Conservation (phyloP, 164 flowering plant species). For the Euptelea pleiosperma region DNA sequence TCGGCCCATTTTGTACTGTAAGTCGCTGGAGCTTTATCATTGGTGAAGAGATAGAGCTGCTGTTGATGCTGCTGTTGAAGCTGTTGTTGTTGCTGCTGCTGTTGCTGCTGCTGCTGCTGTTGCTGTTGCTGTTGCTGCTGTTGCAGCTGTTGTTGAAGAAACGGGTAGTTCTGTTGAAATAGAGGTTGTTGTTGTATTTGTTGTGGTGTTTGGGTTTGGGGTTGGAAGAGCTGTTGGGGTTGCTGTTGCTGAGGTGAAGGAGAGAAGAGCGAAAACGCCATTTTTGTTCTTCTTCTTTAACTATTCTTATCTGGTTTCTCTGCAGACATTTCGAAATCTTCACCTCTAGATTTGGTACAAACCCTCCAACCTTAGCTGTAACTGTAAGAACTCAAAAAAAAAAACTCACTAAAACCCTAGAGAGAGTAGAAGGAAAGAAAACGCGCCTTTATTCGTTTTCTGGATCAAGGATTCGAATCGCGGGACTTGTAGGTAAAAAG, state of each 20-base stretch:
- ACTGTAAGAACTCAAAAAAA: no score
- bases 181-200: conserved; percentile 21
- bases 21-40: conserved; percentile 76
- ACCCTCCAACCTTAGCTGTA: no score
- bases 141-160: conserved; percentile 23
- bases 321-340: background rate
- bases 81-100: conserved; percentile 41
- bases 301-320: conserved; percentile 1
- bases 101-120: conserved; percentile 38
- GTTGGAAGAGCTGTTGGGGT: conserved; percentile 21
- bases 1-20: conserved; percentile 92
- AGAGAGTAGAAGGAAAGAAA: no score
- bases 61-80: conserved; percentile 72
- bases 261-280: conserved; percentile 22
- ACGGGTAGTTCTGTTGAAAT: conserved; percentile 23
- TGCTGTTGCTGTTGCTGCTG: conserved; percentile 31
- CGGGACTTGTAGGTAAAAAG: no score
- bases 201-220: conserved; percentile 23
- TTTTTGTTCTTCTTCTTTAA: conserved; percentile 8
- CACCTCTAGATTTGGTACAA: no score
- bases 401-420: no score
- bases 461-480: no score
- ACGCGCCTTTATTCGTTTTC: no score
- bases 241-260: conserved; percentile 34
- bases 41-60: conserved; percentile 63